Evolutionary conservation across 208 protist species (phyloP).

Genomic region (Tetramitus jugosus): DNA sequence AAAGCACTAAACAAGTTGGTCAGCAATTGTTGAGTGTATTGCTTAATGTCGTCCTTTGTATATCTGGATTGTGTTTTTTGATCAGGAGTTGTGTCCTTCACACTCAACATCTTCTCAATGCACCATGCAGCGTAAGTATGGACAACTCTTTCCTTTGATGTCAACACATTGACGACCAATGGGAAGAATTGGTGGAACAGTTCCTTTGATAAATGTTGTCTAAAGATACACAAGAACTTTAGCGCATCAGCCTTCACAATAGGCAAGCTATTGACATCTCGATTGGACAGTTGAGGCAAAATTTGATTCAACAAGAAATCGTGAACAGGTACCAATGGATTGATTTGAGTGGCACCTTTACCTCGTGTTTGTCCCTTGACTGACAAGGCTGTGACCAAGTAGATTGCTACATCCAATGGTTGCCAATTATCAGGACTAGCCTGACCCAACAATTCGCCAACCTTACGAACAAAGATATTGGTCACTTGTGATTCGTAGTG

Average conservation of each 20-base stretch:
- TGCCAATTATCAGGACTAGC: constrained; percentile 64
- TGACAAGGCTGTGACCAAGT: constrained; percentile 77
- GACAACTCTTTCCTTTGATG: constrained; percentile 62
- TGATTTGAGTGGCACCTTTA: constrained; percentile 53
- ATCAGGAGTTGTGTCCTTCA: background rate
- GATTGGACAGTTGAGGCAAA: constrained; percentile 63
- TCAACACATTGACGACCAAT: constrained; percentile 57
- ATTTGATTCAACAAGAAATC: constrained; percentile 70
- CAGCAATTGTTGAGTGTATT: constrained; percentile 54
- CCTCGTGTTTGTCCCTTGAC: constrained; percentile 38
- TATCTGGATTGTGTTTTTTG: background rate
- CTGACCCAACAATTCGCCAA: constrained; percentile 51
- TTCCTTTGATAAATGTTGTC: constrained; percentile 58
- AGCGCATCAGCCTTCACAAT: constrained; percentile 88
- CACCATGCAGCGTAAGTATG: constrained; percentile 80
- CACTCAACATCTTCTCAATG: constrained; percentile 49
- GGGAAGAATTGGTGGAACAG: constrained; percentile 51
- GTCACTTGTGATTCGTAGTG: constrained; percentile 54
- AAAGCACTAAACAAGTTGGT: constrained; percentile 68
- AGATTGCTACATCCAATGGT: constrained; percentile 85
- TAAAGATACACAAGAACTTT: constrained; percentile 85
- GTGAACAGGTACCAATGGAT: constrained; percentile 69
- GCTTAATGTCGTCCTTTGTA: constrained; percentile 35
- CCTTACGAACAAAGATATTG: constrained; percentile 51
- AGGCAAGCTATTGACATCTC: constrained; percentile 39